phyloP scores from a whole-genome alignment of 495 filamentous ascomycete genomes.

The Penicillium paxilli region DNA sequence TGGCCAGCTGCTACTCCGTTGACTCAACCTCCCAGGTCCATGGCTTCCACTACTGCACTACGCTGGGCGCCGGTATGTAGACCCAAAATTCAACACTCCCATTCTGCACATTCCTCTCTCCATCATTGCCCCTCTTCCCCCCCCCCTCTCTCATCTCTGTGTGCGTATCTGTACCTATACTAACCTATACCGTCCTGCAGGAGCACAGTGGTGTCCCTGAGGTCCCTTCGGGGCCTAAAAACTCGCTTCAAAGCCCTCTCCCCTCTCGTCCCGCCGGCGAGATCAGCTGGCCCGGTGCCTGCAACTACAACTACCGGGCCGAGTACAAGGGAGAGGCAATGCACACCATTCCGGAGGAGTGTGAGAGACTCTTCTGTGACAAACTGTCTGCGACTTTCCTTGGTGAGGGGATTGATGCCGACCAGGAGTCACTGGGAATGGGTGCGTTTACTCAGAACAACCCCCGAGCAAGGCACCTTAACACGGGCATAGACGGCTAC shows the following conservation, averaged over 20 bases:
- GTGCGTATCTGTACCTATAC: no score
- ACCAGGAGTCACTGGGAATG: conserved; percentile 75
- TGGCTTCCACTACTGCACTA: conserved; percentile 94
- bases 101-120: no score
- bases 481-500: no score
- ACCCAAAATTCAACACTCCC: no score
- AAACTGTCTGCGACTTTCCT: conserved; percentile 87
- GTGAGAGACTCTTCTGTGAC: conserved; percentile 99
- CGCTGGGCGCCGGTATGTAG: conserved; percentile 70
- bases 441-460: conserved; percentile 55
- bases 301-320: conserved; percentile 31
- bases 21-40: conserved; percentile 58
- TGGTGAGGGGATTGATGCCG: conserved; percentile 78
- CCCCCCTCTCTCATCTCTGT: background rate
- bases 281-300: conserved; percentile 44
- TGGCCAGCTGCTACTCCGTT: conserved; percentile 83
- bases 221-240: conserved; percentile 80
- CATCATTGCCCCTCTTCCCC: background rate
- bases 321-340: conserved; percentile 81
- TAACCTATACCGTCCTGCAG: conserved; percentile 39
- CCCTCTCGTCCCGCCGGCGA: conserved; percentile 66
- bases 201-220: conserved; percentile 97
- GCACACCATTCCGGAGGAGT: conserved; percentile 96
- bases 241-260: conserved; percentile 79
- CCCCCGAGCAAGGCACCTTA: no score